Evolutionary conservation across 2,329 filamentous ascomycete species (phyloP), one percentile per base, ranked within the genome.

Genomic region (Colletotrichum noveboracense): DNA sequence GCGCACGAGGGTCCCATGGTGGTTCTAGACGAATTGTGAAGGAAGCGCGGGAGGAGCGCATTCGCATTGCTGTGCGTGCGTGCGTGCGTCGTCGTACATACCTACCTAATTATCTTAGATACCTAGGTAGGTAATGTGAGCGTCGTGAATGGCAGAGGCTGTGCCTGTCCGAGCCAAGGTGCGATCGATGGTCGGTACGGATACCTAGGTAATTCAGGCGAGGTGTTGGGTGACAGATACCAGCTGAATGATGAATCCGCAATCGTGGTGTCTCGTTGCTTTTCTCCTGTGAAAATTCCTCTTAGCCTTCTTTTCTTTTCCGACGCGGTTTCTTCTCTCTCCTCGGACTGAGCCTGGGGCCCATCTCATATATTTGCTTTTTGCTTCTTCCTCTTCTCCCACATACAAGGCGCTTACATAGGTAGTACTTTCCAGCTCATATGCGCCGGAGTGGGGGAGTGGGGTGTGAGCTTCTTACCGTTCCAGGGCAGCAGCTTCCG

Each of bases 401-500:
- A 56, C 21, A 58, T 68, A 21, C 24, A 28, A 56, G 28, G 48
- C 55, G 67, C 24, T 60, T 65, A 43, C 38, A 43, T 43, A 43
- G 7, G 4, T 18, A 38, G 36, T 43, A n/a, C 38, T 43, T 43
- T n/a, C 38, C 18, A 43, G 38, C 38, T 38, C 36, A 38, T n/a
- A 43, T 43, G 34, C 67, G 13, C 21, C 26, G 34, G 52, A 61
- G 66, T 71, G 71, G 71, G 43, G 43, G n/a, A 21, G 16, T 18
- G 36, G 36, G 10, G n/a, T 52, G n/a, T 14, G 67, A 65, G 16
- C 18, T 67, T 43, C 14, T 52, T 56, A 16, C 73, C 30, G 30
- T 72, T 67, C 55, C 56, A 62, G 62, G 61, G 62, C 55, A 30
- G 38, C 52, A 32, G 62, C 72, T 75, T 71, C 72, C 14, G 68